Evolutionary conservation across 371 early-diverging fungal species (phyloP).

Genomic region (Rhizopus delemar): DNA sequence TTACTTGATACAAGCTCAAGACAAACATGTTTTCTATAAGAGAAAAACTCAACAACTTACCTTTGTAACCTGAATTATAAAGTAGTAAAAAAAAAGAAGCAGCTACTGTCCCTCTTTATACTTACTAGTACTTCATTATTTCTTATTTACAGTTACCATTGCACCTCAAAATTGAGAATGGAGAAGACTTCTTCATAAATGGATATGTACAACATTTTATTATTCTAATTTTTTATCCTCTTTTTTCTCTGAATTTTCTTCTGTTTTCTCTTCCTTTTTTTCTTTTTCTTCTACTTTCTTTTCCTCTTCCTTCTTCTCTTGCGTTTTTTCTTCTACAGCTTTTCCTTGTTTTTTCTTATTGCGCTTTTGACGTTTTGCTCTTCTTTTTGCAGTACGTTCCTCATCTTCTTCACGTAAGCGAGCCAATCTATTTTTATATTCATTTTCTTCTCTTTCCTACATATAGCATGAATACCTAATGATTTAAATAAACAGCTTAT

Average conservation of each 20-base stretch:
- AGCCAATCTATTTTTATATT: conserved; percentile 61
- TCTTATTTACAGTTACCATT: too few species aligned
- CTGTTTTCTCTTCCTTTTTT: conserved; percentile 24
- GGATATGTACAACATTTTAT: not conserved
- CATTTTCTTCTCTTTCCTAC: conserved; percentile 48
- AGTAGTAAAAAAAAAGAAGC: too few species aligned
- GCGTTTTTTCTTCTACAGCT: conserved; percentile 18
- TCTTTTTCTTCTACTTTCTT: conserved; percentile 11
- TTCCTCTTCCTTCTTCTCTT: conserved; percentile 33
- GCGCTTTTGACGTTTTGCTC: conserved; percentile 81
- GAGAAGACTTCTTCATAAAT: not conserved
- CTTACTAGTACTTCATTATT: too few species aligned
- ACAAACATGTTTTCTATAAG: too few species aligned
- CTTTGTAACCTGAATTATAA: too few species aligned
- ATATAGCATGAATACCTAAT: not conserved
- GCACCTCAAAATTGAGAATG: too few species aligned
- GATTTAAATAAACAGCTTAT: conserved; percentile 10
- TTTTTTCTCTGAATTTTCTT: conserved; percentile 13
- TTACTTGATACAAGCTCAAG: too few species aligned
- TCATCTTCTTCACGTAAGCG: conserved; percentile 67
- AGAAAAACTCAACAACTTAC: too few species aligned
- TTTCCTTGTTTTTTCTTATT: conserved; percentile 41
- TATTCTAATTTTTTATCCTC: conserved; percentile 8
- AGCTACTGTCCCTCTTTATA: too few species aligned
- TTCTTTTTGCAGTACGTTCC: conserved; percentile 82